A percentile compares a stretch with the other conserved stretches of the same genome.
phyloP scores from a whole-genome alignment of 768 basidiomycete species.

The Pleurotus cornucopiae region DNA sequence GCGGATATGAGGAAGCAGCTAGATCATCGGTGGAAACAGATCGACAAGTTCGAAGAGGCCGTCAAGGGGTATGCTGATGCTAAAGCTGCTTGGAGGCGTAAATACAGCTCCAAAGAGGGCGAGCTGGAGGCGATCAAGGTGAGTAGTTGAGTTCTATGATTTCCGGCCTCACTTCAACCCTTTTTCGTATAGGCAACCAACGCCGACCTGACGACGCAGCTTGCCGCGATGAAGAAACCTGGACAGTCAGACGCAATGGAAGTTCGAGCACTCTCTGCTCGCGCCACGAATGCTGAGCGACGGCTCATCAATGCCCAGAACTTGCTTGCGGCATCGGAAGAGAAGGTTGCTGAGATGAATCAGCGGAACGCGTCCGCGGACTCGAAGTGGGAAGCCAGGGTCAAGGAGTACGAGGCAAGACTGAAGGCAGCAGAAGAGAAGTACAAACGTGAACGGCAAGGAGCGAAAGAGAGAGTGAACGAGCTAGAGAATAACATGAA shows the following conservation, averaged over 20 bases:
- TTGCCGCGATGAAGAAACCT: constrained; percentile 58
- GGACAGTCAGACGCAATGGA: constrained; percentile 62
- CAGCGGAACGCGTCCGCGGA: constrained; percentile 72
- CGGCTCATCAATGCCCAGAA: constrained; percentile 83
- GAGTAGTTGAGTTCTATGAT: constrained; percentile 8
- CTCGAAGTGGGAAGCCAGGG: constrained; percentile 90
- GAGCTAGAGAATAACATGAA: constrained; percentile 72
- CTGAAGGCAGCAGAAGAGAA: constrained; percentile 84
- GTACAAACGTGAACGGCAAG: constrained; percentile 90
- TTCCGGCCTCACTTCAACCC: neutral
- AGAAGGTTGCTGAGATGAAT: constrained; percentile 72
- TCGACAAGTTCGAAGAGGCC: constrained; percentile 88
- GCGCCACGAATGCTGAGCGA: constrained; percentile 82
- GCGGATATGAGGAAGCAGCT: constrained; percentile 80
- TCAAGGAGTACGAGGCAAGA: constrained; percentile 85
- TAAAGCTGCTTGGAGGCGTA: constrained; percentile 81
- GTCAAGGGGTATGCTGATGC: constrained; percentile 78
- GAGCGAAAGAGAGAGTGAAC: constrained; percentile 78
- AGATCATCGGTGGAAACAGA: constrained; percentile 84
- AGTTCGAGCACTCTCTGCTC: constrained; percentile 61
- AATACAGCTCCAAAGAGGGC: constrained; percentile 79
- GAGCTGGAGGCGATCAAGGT: constrained; percentile 89
- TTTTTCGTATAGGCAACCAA: constrained; percentile 54
- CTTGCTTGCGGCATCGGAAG: constrained; percentile 79
- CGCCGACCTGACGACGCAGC: constrained; percentile 67